Conservation (phyloP, 176 grass and related monocot species). For the Coix lacrymajobi region DNA sequence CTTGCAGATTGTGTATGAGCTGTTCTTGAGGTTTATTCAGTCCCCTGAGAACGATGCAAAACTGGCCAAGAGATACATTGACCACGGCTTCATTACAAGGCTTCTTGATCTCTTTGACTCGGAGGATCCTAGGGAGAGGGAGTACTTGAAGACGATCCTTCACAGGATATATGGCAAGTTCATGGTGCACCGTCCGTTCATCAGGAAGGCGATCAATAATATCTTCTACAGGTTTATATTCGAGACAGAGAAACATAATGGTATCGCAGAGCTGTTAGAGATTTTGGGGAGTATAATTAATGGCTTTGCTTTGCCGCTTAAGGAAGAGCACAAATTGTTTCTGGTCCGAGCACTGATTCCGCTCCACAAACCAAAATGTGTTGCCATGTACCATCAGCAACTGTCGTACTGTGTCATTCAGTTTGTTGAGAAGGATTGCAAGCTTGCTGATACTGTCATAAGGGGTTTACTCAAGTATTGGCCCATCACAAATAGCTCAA, state of each 20-base stretch:
- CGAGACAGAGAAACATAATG: constrained; percentile 74
- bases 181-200: constrained; percentile 75
- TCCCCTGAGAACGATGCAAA: constrained; percentile 68
- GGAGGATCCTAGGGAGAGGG: constrained; percentile 71
- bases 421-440: constrained; percentile 76
- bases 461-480: constrained; percentile 73
- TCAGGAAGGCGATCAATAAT: constrained; percentile 68
- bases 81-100: constrained; percentile 61
- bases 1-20: constrained; percentile 69
- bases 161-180: constrained; percentile 81
- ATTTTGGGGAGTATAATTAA: constrained; percentile 79
- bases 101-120: constrained; percentile 71
- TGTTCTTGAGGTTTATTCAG: constrained; percentile 70
- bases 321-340: constrained; percentile 77
- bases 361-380: constrained; percentile 76
- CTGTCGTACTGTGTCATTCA: constrained; percentile 68
- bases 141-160: constrained; percentile 79
- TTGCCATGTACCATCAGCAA: constrained; percentile 72
- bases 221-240: constrained; percentile 80
- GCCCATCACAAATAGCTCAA: constrained; percentile 76
- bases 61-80: constrained; percentile 64
- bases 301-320: constrained; percentile 71
- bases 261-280: constrained; percentile 63
- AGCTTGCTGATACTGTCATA: constrained; percentile 78
- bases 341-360: constrained; percentile 61